Evolutionary conservation across 2,329 filamentous ascomycete species (phyloP), one percentile per base, ranked within the genome.

Genomic region (Trichoderma oligosporum): DNA sequence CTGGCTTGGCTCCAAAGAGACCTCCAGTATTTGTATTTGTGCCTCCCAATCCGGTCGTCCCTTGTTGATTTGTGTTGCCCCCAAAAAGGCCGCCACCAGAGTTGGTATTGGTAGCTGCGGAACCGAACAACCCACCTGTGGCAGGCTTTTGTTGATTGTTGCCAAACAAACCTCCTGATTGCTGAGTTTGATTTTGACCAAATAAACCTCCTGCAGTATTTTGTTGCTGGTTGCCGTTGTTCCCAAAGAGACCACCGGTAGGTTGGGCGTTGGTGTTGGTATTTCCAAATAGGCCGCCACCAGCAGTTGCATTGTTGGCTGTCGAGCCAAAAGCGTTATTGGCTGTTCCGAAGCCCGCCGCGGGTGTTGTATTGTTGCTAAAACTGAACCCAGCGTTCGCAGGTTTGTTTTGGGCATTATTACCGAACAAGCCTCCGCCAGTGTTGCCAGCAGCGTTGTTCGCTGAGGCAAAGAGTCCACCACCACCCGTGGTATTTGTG

Each of bases 61-160:
- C 63, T 54, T 73, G 75, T 63, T 80, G 76, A 63, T 73, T 72
- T 22, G 70, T 73, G 7, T 68, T 65, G 31, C 69, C 64, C 33
- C 78, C 78, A 51, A 82, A 81, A 1, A 80, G 67, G 4, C 76
- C 70, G 18, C 69, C 70, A 16, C 73, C 73, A 8, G 73, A 72
- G 31, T 67, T 68, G 18, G 73, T 68, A 27, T 54, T 59, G 41
- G 59, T 54, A 16, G 60, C 52, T 12, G 56, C 49, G 49, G 53
- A 52, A 14, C 80, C 80, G 57, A 72, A 72, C 12, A 68, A 61
- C 38, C 68, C 62, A 14, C 72, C 71, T 2, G 68, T 66, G 12
- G 70, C 70, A 14, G 69, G 69, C 60, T 71, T 74, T 58, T 70
- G 72, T 60, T 78, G 76, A 20, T 66, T 71, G 60, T 68, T 71